Percentiles rank a stretch among this genome's conserved stretches.
These are phyloP conservation scores for Aspergillus mulundensis DNA, from an alignment of 495 filamentous ascomycete genomes.

Conservation along the genomic window DNA sequence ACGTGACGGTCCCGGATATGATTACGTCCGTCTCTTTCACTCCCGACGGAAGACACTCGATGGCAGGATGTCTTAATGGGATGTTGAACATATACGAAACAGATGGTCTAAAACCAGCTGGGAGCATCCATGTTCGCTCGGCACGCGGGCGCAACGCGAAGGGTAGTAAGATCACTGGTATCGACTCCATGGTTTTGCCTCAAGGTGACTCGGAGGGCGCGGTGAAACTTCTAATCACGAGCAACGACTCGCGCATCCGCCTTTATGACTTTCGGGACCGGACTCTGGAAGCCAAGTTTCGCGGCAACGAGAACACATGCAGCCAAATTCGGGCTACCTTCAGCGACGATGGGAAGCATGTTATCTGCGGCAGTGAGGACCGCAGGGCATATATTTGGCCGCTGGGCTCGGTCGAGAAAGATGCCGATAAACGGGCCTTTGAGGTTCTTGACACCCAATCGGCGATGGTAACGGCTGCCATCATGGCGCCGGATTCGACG, in stretches of 20 bases:
- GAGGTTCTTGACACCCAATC: conserved; percentile 90
- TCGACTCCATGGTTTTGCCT: conserved; percentile 69
- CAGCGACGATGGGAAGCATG: conserved; percentile 79
- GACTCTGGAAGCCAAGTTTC: conserved; percentile 80
- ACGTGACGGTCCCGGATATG: conserved; percentile 76
- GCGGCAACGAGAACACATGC: conserved; percentile 87
- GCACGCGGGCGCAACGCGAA: conserved; percentile 89
- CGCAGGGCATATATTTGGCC: conserved; percentile 87
- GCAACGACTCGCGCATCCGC: conserved; percentile 92
- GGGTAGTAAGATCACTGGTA: conserved; percentile 95
- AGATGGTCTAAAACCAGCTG: conserved; percentile 78
- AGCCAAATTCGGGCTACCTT: conserved; percentile 89
- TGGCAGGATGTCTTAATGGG: conserved; percentile 84
- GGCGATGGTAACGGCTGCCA: conserved; percentile 78
- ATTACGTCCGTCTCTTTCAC: conserved; percentile 93
- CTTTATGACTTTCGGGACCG: conserved; percentile 86
- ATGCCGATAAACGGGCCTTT: conserved; percentile 71
- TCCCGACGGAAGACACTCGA: conserved; percentile 84
- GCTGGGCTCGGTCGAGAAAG: conserved; percentile 56
- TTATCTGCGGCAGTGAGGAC: conserved; percentile 95
- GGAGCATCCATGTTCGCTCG: conserved; percentile 85
- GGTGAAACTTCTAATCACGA: conserved; percentile 83
- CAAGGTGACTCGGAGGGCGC: conserved; percentile 61
- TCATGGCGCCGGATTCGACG: conserved; percentile 77
- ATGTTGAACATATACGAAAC: conserved; percentile 92